These are phyloP conservation scores for Aspergillus jensenii DNA, from an alignment of 2,329 filamentous ascomycete genomes.

Conservation along the genomic window DNA sequence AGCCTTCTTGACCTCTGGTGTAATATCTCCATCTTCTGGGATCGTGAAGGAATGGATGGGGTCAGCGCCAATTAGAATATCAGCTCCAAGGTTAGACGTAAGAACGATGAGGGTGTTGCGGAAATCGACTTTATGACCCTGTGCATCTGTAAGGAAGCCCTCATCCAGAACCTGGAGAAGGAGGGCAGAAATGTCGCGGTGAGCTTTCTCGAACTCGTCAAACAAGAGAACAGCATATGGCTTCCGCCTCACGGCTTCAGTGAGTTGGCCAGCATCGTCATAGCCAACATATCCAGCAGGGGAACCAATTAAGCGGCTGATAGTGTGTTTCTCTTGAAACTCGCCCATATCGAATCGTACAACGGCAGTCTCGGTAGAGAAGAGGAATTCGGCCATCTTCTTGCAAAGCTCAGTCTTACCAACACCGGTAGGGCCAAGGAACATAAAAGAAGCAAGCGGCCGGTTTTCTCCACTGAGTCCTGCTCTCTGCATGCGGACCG, in stretches of 20 bases:
- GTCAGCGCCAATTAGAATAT: slow-evolving; percentile 80
- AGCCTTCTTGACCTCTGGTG: slow-evolving; percentile 68
- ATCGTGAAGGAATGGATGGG: slow-evolving; percentile 64
- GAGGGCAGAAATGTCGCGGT: slow-evolving; percentile 88
- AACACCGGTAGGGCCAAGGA: slow-evolving; percentile 92
- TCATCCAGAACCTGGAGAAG: slow-evolving; percentile 94
- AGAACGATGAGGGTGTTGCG: slow-evolving; percentile 94
- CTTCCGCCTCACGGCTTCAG: slow-evolving; percentile 90
- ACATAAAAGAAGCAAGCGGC: slow-evolving; percentile 93
- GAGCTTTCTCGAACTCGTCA: slow-evolving; percentile 97
- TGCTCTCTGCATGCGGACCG: slow-evolving; percentile 89
- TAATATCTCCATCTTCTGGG: slow-evolving; percentile 66
- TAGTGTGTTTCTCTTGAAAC: slow-evolving; percentile 96
- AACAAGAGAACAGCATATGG: slow-evolving; percentile 94
- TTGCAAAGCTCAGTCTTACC: slow-evolving; percentile 98
- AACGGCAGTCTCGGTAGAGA: slow-evolving; percentile 87
- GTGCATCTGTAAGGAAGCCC: slow-evolving; percentile 90
- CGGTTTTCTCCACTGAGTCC: slow-evolving; percentile 89
- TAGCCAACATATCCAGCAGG: slow-evolving; percentile 96
- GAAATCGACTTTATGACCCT: slow-evolving; percentile 97
- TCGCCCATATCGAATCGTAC: slow-evolving; percentile 97
- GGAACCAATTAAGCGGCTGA: slow-evolving; percentile 86
- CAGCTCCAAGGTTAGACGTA: slow-evolving; percentile 90
- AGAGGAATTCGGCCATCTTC: slow-evolving; percentile 88
- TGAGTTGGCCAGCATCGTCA: slow-evolving; percentile 93